Conservation (phyloP, 1,284 basidiomycete genomes). For the Naganishia liquefaciens region DNA sequence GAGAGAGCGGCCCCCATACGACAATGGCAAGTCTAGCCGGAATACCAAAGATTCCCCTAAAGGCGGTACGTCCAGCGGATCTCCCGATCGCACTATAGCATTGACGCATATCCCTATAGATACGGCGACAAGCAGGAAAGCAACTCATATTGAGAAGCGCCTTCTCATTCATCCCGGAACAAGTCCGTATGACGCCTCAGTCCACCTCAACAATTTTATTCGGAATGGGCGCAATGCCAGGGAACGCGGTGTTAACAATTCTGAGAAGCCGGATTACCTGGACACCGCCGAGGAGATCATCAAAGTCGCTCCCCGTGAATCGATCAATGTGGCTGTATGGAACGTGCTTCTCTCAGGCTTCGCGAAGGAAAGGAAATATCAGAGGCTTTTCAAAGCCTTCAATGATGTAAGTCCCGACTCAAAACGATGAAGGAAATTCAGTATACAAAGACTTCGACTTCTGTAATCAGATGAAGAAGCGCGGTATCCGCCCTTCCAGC, state of each 20-base stretch:
- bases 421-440: not conserved
- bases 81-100: not conserved
- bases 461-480: constrained; percentile 52
- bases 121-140: not conserved
- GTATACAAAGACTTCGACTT: not conserved
- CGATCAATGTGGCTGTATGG: constrained; percentile 48
- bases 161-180: constrained; percentile 22
- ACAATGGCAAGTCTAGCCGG: not conserved
- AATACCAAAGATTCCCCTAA: not conserved
- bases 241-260: not conserved
- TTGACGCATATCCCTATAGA: not conserved
- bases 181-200: constrained; percentile 21
- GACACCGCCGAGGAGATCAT: constrained; percentile 37
- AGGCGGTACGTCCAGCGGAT: not conserved
- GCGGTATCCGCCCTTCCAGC: constrained; percentile 44
- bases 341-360: constrained; percentile 48
- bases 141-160: constrained; percentile 4
- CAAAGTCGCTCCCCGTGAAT: constrained; percentile 34
- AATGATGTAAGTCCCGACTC: constrained; percentile 43
- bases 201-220: constrained; percentile 23
- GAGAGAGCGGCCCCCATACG: not conserved
- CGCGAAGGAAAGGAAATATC: constrained; percentile 40
- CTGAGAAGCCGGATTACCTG: constrained; percentile 9
- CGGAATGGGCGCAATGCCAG: constrained; percentile 9
- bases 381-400: constrained; percentile 46